Conservation (phyloP, 2,329 filamentous ascomycete species). For the Epichloe brachyelytri region DNA sequence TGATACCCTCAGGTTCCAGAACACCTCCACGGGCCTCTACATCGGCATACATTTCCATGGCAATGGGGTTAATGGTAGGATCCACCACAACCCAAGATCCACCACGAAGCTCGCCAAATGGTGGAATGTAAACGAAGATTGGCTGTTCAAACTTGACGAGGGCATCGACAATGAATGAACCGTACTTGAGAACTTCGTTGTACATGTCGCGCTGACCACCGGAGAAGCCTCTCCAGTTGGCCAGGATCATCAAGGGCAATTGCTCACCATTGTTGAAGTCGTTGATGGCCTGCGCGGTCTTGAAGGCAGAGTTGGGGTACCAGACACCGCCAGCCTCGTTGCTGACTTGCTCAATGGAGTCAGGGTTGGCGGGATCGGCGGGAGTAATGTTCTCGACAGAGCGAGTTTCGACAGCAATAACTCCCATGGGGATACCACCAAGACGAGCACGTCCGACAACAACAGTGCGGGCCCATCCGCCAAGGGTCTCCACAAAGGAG, state of each 20-base stretch:
- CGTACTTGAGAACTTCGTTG: constrained; percentile 99
- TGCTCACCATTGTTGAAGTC: constrained; percentile 99
- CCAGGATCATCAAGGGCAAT: constrained; percentile 94
- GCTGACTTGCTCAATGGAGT: constrained; percentile 89
- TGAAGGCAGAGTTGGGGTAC: constrained; percentile 99
- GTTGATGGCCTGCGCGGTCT: constrained; percentile 96
- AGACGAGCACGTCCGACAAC: constrained; percentile 93
- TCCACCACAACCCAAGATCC: constrained; percentile 99
- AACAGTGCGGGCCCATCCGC: constrained; percentile 93
- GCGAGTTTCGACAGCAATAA: constrained; percentile 92
- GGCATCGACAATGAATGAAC: constrained; percentile 96
- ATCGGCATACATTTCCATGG: constrained; percentile 99
- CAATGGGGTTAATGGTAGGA: constrained; percentile 89
- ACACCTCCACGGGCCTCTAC: constrained; percentile 92
- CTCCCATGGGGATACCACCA: constrained; percentile 94
- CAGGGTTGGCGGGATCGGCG: constrained; percentile 93
- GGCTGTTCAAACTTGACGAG: constrained; percentile 98
- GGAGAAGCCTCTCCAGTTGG: constrained; percentile 99
- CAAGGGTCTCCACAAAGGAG: constrained; percentile 93
- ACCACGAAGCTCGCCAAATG: constrained; percentile 90
- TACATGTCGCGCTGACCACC: constrained; percentile 99
- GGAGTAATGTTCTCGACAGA: constrained; percentile 94
- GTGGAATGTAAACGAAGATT: constrained; percentile 97
- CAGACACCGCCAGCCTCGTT: constrained; percentile 97
- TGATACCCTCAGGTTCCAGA: constrained; percentile 92